A percentile compares a stretch with the other conserved stretches of the same genome.
Evolutionary conservation across 1,284 basidiomycete species (phyloP).

Genomic region (Afroboletus lepidellus): DNA sequence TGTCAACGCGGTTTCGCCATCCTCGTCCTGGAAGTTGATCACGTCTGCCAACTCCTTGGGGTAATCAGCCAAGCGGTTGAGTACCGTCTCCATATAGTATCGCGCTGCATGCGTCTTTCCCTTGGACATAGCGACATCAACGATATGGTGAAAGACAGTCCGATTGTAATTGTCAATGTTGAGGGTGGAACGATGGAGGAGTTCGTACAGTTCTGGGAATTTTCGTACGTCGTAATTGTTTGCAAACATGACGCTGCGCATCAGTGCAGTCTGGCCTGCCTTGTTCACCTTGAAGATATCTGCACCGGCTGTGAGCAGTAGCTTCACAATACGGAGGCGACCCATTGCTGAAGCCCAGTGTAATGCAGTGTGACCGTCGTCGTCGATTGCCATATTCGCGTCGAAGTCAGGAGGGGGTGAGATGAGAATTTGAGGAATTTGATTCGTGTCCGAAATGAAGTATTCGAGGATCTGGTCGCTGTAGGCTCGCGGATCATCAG

Average conservation of each 20-base stretch:
- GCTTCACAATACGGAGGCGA: constrained; percentile 92
- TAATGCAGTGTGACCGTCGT: constrained; percentile 95
- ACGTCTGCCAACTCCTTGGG: constrained; percentile 97
- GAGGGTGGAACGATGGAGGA: constrained; percentile 94
- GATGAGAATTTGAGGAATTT: constrained; percentile 87
- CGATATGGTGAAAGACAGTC: constrained; percentile 98
- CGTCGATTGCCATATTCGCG: constrained; percentile 96
- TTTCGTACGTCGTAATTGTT: constrained; percentile 99
- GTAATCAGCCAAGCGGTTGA: constrained; percentile 89
- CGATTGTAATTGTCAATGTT: constrained; percentile 99
- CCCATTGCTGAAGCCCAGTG: constrained; percentile 99
- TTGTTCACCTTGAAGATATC: constrained; percentile 98
- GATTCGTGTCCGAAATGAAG: constrained; percentile 97
- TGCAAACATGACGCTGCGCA: constrained; percentile 99
- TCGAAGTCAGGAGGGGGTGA: constrained; percentile 92
- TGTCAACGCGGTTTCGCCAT: constrained; percentile 96
- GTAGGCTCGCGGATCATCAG: constrained; percentile 60
- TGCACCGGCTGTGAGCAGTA: constrained; percentile 91
- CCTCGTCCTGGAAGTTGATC: constrained; percentile 99
- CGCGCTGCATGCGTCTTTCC: constrained; percentile 97
- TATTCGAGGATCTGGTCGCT: constrained; percentile 98
- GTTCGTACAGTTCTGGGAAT: constrained; percentile 96
- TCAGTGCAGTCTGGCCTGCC: constrained; percentile 94
- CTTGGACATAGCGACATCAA: constrained; percentile 98
- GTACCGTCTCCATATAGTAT: constrained; percentile 98